Evolutionary conservation across 148 eudicot species (phyloP).

Genomic region (Rhododendron kiyosumense): DNA sequence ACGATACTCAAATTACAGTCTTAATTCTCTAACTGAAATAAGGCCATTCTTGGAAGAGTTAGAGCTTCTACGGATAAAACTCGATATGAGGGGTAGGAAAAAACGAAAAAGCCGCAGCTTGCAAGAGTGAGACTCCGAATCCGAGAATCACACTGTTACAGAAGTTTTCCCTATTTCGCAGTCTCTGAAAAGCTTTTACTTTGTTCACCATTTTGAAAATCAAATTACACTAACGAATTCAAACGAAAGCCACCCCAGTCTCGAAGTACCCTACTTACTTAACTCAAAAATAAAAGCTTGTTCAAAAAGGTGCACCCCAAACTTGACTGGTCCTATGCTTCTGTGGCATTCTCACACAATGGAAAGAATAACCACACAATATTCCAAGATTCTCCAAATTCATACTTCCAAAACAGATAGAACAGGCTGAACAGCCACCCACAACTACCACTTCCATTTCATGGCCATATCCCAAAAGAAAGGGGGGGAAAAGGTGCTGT

Average conservation of each 20-base stretch:
- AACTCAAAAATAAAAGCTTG: not conserved
- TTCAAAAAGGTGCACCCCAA: not conserved
- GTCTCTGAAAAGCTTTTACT: not conserved
- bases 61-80: not conserved
- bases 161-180: not conserved
- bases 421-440: not conserved
- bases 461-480: not conserved
- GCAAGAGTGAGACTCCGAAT: not conserved
- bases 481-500: not conserved
- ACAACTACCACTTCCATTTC: not conserved
- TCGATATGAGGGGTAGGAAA: not conserved
- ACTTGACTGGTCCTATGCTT: not conserved
- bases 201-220: not conserved
- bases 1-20: not conserved
- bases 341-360: not conserved
- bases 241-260: not conserved
- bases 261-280: not conserved
- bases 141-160: not conserved
- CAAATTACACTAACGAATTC: not conserved
- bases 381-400: conserved; percentile 10
- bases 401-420: conserved; percentile 2
- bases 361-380: not conserved
- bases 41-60: not conserved
- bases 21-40: not conserved
- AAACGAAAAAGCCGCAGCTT: not conserved